phyloP scores from a whole-genome alignment of 2,329 filamentous ascomycete genomes.

The Fusarium metavorans region DNA sequence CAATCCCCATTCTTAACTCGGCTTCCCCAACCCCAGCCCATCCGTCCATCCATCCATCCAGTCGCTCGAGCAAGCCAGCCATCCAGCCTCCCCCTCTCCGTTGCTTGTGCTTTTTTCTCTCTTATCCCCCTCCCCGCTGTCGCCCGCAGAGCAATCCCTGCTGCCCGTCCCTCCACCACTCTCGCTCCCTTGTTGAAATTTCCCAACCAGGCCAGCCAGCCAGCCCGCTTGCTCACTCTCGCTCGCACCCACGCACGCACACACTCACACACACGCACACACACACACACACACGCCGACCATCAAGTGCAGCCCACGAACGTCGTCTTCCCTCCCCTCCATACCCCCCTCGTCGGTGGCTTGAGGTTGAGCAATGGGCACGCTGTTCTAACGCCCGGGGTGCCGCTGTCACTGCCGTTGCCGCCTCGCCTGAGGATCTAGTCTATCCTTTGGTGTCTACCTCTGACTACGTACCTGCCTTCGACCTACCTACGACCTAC shows the following conservation, averaged over 20 bases:
- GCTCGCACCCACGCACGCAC: neutral
- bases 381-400: conserved; percentile 27
- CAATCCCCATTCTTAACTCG: conserved; percentile 38
- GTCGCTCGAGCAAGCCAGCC: neutral
- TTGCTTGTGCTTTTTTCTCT: conserved; percentile 15
- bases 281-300: conserved; percentile 7
- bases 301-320: conserved; percentile 23
- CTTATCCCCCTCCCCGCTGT: conserved; percentile 17
- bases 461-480: neutral
- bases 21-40: conserved; percentile 21
- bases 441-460: conserved; percentile 11
- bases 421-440: conserved; percentile 25
- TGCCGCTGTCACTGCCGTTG: conserved; percentile 14
- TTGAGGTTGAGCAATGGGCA: conserved; percentile 43
- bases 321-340: neutral
- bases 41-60: neutral
- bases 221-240: neutral
- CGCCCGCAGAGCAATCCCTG: conserved; percentile 24
- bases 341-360: conserved; percentile 32
- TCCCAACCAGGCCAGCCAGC: conserved; percentile 15
- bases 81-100: conserved; percentile 3
- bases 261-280: neutral
- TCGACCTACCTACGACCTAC: neutral
- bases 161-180: conserved; percentile 7
- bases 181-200: conserved; percentile 16